A percentile compares a stretch with the other conserved stretches of the same genome.
Conservation (phyloP, 768 basidiomycete species). For the Amanita inopinata region DNA sequence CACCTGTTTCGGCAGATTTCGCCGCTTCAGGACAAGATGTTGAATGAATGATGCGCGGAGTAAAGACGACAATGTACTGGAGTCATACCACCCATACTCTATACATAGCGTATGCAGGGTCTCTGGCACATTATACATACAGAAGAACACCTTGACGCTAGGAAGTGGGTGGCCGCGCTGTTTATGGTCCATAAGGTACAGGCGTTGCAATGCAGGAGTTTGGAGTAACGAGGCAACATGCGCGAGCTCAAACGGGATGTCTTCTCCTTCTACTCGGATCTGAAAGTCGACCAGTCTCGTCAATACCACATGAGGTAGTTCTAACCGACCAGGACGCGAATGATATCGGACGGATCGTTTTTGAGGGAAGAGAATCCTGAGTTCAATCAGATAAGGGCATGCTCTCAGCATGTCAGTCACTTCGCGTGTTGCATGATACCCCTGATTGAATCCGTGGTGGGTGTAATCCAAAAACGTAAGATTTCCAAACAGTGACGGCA, state of each 20-base stretch:
- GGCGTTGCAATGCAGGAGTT: conserved; percentile 35
- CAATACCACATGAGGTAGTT: conserved; percentile 27
- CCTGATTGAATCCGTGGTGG: conserved; percentile 59
- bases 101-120: conserved; percentile 29
- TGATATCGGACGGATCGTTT: conserved; percentile 17
- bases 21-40: conserved; percentile 20
- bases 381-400: conserved; percentile 40
- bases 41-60: conserved; percentile 22
- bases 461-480: conserved; percentile 60
- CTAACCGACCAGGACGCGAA: conserved; percentile 12
- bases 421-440: conserved; percentile 46
- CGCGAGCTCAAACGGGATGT: conserved; percentile 54
- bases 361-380: conserved; percentile 45
- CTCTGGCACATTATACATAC: conserved; percentile 29
- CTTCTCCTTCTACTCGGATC: conserved; percentile 39
- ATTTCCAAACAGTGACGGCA: conserved; percentile 51
- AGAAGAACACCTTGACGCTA: conserved; percentile 38
- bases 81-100: conserved; percentile 40
- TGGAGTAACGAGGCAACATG: conserved; percentile 40
- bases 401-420: conserved; percentile 48
- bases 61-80: conserved; percentile 27
- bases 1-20: background rate
- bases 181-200: conserved; percentile 38
- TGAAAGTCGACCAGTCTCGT: conserved; percentile 37
- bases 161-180: conserved; percentile 29